Evolutionary conservation across 2,329 filamentous ascomycete genomes (phyloP).

Genomic region (Zelopaecilomyces penicillatus): DNA sequence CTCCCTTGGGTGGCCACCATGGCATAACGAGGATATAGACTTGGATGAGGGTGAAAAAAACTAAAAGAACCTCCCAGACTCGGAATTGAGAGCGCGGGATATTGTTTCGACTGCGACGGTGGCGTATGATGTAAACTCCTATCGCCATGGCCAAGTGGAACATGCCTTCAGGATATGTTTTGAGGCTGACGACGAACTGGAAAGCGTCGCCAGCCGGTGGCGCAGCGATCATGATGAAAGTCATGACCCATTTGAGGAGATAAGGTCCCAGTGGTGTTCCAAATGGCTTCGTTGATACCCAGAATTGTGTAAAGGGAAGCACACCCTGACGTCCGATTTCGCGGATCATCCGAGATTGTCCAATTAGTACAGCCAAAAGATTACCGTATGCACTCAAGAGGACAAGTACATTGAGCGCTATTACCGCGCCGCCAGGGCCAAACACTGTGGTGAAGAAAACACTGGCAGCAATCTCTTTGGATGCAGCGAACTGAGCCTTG

Average conservation of each 20-base stretch:
- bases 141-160: conserved; percentile 50
- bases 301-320: conserved; percentile 50
- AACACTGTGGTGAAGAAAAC: conserved; percentile 54
- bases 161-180: conserved; percentile 48
- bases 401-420: conserved; percentile 49
- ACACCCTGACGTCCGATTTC: conserved; percentile 56
- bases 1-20: conserved; percentile 59
- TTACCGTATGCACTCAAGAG: conserved; percentile 52
- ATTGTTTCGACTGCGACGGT: conserved; percentile 41
- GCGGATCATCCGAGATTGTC: conserved; percentile 46
- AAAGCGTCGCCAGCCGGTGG: conserved; percentile 58
- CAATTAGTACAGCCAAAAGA: conserved; percentile 46
- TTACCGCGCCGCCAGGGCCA: conserved; percentile 37
- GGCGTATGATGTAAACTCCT: conserved; percentile 51
- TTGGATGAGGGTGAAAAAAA: conserved; percentile 52
- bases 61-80: conserved; percentile 49
- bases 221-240: conserved; percentile 50
- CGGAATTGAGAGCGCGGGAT: conserved; percentile 43
- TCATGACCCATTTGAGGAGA: conserved; percentile 47
- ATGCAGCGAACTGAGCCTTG: conserved; percentile 23
- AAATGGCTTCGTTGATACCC: conserved; percentile 55
- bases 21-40: conserved; percentile 59
- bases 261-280: conserved; percentile 55
- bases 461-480: conserved; percentile 46
- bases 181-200: conserved; percentile 53